These are phyloP conservation scores for Talaromyces sp. DNA, from an alignment of 2,329 filamentous ascomycete genomes.

Conservation along the genomic window DNA sequence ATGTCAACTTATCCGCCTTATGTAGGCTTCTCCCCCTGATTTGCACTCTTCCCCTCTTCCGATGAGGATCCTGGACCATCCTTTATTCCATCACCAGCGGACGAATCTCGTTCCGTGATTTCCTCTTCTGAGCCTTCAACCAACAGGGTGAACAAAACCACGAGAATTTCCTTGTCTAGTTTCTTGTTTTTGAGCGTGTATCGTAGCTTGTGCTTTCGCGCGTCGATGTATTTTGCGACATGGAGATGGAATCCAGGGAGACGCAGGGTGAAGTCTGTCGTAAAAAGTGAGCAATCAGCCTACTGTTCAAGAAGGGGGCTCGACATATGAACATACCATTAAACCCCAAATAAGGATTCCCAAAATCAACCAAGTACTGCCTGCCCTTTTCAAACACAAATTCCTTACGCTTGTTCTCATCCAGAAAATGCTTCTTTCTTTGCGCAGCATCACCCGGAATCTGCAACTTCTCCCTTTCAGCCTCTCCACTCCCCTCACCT, in stretches of 20 bases:
- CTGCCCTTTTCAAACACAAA: conserved; percentile 63
- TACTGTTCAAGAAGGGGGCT: too few species aligned
- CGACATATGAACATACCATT: conserved; percentile 44
- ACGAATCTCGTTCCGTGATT: conserved; percentile 4
- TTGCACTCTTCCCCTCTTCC: background rate
- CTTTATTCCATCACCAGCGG: background rate
- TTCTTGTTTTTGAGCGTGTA: conserved; percentile 83
- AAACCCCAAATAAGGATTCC: conserved; percentile 90
- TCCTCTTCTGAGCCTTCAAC: conserved; percentile 31
- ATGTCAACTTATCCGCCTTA: too few species aligned
- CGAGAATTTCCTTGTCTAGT: conserved; percentile 73
- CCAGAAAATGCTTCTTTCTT: conserved; percentile 61
- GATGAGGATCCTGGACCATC: background rate
- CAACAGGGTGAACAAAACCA: conserved; percentile 75
- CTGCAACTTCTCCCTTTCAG: conserved; percentile 46
- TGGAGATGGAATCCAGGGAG: conserved; percentile 38
- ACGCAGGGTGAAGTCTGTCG: conserved; percentile 37
- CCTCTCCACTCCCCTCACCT: conserved; percentile 56
- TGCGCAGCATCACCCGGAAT: conserved; percentile 54
- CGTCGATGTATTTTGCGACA: conserved; percentile 43
- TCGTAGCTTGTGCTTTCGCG: conserved; percentile 79
- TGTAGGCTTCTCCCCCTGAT: too few species aligned
- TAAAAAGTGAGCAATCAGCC: background rate
- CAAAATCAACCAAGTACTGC: conserved; percentile 70
- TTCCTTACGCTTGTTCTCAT: conserved; percentile 51